Percentiles rank a stretch among this genome's conserved stretches.
Conservation (phyloP, 2,329 filamentous ascomycete genomes). For the Aspergillus novofumigatus region DNA sequence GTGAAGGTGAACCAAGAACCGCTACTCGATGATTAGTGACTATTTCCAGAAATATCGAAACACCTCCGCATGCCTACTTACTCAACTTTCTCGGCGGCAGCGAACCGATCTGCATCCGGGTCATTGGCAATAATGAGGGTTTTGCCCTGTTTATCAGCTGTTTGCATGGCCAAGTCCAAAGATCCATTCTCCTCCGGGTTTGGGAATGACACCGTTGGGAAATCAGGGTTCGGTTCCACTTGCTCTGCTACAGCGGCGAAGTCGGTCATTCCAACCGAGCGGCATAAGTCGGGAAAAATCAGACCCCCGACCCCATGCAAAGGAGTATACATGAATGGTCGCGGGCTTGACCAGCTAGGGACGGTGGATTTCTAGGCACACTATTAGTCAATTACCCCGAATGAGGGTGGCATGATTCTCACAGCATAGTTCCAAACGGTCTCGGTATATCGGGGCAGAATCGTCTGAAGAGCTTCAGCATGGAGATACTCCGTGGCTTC, state of each 20-base stretch:
- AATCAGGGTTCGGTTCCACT: slow-evolving; percentile 58
- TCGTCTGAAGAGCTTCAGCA: slow-evolving; percentile 22
- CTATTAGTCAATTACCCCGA: slow-evolving; percentile 9
- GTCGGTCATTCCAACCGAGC: slow-evolving; percentile 28
- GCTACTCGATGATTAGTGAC: slow-evolving; percentile 18
- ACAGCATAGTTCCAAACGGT: slow-evolving; percentile 32
- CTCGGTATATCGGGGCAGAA: slow-evolving; percentile 27
- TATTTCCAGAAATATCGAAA: not conserved
- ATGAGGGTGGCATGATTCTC: slow-evolving; percentile 5
- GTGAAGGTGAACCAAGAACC: slow-evolving; percentile 59
- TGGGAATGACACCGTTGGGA: slow-evolving; percentile 61
- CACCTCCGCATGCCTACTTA: slow-evolving; percentile 20
- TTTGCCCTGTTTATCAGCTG: slow-evolving; percentile 48
- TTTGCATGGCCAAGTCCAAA: slow-evolving; percentile 55
- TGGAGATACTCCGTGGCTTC: slow-evolving; percentile 38
- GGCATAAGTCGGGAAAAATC: slow-evolving; percentile 31
- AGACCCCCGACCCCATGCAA: slow-evolving; percentile 39
- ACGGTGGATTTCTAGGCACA: slow-evolving; percentile 31
- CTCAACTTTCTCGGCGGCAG: slow-evolving; percentile 55
- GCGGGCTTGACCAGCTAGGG: slow-evolving; percentile 21
- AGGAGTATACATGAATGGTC: slow-evolving; percentile 41
- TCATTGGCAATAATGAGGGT: slow-evolving; percentile 59
- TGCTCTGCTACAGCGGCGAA: slow-evolving; percentile 42
- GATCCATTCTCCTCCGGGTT: slow-evolving; percentile 64
- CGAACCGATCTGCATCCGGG: slow-evolving; percentile 62